Evolutionary conservation across 106 monocot species (phyloP), one percentile per base, ranked within the genome.

Genomic region (Alisma plantagoaquatica): DNA sequence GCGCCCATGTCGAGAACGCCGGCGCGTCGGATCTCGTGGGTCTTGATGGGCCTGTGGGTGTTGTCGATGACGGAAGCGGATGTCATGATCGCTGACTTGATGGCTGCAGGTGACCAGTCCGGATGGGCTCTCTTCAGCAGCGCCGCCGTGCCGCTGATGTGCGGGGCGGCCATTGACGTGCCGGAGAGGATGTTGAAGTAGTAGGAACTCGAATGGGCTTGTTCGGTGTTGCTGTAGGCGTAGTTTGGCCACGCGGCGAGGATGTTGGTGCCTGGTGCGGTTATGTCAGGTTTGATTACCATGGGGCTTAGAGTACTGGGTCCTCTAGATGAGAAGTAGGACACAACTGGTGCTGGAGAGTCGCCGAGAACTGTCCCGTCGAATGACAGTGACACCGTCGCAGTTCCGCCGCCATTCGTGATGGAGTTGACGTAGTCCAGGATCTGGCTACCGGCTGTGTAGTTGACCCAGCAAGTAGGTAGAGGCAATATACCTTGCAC

Each of bases 281-380:
- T 68, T 20, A 78, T 64, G 49, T 78, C 77, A 68, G 77, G 77
- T 77, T 87, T 87, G 16, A 87, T 48, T 16, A 87, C 58, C 54
- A 77, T 46, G 14, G 74, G 77, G 3, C 60, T 42, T 19, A 74
- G 10, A 10, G 46, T 0, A 43, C 31, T 69, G 19, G 86, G 86
- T 41, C 86, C 86, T 43, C 54, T 55, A 28, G 81, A 81, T 49
- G 86, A 81, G 74, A 81, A 87, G 4, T 9, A 19, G 1, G 81
- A 60, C 64, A 87, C 59, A 1, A 12, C 16, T 3, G 86, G 86
- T 4, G 81, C 60, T 0, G 79, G 81, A n/a, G n/a, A n/a, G n/a
- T n/a, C n/a, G n/a, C n/a, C n/a, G n/a, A n/a, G n/a, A n/a, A n/a
- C n/a, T n/a, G n/a, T n/a, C n/a, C n/a, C 49, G 77, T 75, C 2